Evolutionary conservation across 2,329 filamentous ascomycete genomes (phyloP), one percentile per base, ranked within the genome.

Genomic region (Aspergillus brasiliensis): DNA sequence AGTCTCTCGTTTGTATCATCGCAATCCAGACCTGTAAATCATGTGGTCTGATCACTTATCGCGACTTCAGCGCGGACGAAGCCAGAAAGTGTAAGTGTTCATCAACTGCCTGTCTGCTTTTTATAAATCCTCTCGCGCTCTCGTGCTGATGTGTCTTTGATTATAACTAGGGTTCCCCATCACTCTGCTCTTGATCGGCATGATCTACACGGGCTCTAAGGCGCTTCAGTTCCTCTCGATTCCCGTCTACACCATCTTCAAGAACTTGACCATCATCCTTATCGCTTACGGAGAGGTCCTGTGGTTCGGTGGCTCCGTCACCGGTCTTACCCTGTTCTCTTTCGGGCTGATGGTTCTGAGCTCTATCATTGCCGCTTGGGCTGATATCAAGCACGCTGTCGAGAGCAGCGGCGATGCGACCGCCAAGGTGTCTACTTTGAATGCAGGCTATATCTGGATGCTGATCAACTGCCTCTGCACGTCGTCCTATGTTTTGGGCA

Each of bases 241-340:
- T 58, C 95, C 95, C 23, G 95, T 99, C 25, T 99, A 99, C 81
- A 99, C 95, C 58, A 99, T 99, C 76, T 99, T 99, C 86, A 99
- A 99, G 86, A 99, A 99, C 81, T 80, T 99, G 82, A 98, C 95
- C 62, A 99, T 96, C 77, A 98, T 99, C 71, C 88, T 98, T 66
- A 99, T 98, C 72, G 95, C 95, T 58, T 99, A 99, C 69, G 95
- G 95, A 68, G 95, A 99, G 80, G 94, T 99, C 28, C 85, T 99
- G 56, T 98, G 94, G 93, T 99, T 99, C 69, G 95, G 95, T 63
- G 94, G 94, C 73, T 92, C 88, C 51, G 94, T 99, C 61, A 93
- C 91, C 15, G 86, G 89, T 49, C 87, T 97, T 77, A 88, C 92
- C 2, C 86, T 99, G 28, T 89, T 97, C 72, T 96, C 93, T 3